Conservation (phyloP, 2,329 filamentous ascomycete genomes). For the Aureobasidium sp. region DNA sequence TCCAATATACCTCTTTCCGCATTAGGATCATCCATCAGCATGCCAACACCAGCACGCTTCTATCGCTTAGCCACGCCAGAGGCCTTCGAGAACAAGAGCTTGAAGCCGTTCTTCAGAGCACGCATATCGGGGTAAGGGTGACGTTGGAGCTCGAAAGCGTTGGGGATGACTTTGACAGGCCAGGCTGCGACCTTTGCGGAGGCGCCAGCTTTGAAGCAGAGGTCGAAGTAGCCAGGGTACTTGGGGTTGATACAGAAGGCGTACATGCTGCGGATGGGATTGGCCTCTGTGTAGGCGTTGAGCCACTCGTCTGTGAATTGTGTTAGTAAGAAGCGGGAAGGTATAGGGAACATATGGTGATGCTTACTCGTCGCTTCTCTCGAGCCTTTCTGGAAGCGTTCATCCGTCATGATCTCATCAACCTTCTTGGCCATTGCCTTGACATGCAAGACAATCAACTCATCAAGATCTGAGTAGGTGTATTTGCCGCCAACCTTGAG, state of each 20-base stretch:
- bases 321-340: neutral
- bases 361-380: slow-evolving; percentile 75
- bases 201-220: slow-evolving; percentile 91
- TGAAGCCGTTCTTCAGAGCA: slow-evolving; percentile 94
- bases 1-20: neutral
- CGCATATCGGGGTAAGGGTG: slow-evolving; percentile 91
- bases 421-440: slow-evolving; percentile 98
- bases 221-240: slow-evolving; percentile 86
- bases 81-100: slow-evolving; percentile 62
- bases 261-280: slow-evolving; percentile 87
- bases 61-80: neutral
- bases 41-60: neutral
- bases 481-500: slow-evolving; percentile 82
- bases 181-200: slow-evolving; percentile 65
- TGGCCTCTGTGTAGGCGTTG: slow-evolving; percentile 90
- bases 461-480: slow-evolving; percentile 91
- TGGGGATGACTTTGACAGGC: slow-evolving; percentile 83
- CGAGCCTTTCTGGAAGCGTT: slow-evolving; percentile 82
- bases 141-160: slow-evolving; percentile 84
- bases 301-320: slow-evolving; percentile 74
- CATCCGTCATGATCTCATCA: slow-evolving; percentile 87
- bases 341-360: neutral
- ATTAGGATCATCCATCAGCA: neutral
- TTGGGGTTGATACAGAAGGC: slow-evolving; percentile 91
- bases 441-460: slow-evolving; percentile 93